Conservation (phyloP, 192 early-diverging fungal species). For the Coemansia sp. region DNA sequence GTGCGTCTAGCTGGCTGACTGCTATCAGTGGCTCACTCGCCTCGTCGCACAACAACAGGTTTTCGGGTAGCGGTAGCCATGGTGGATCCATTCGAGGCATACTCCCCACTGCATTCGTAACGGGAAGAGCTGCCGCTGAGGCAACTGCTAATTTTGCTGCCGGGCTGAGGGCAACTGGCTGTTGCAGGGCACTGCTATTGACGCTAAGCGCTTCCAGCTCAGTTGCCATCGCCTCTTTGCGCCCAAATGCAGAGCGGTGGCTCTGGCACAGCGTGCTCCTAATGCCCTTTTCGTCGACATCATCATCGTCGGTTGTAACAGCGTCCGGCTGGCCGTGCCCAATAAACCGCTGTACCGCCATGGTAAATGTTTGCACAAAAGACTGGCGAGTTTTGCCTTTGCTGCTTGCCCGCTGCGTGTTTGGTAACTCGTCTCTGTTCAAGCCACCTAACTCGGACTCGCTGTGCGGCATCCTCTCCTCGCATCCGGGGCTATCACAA, state of each 20-base stretch:
- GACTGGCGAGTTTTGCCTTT: neutral
- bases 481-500: neutral
- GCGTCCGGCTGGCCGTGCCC: neutral
- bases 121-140: neutral
- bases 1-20: conserved; percentile 24
- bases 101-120: neutral
- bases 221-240: neutral
- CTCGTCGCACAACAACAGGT: neutral
- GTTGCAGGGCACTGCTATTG: neutral
- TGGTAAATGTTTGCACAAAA: conserved; percentile 11
- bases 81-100: neutral
- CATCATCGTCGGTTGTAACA: neutral
- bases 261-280: neutral
- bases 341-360: conserved; percentile 8
- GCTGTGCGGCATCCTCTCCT: conserved; percentile 22
- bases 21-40: conserved; percentile 17
- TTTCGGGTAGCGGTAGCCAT: neutral
- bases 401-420: neutral
- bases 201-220: conserved; percentile 4
- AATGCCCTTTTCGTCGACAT: neutral
- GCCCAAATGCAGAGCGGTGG: neutral
- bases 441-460: neutral
- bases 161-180: neutral
- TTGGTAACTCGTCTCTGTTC: neutral
- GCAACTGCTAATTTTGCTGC: neutral